Conservation (phyloP, 495 filamentous ascomycete species). For the Hypoxylon lienhwacheense region DNA sequence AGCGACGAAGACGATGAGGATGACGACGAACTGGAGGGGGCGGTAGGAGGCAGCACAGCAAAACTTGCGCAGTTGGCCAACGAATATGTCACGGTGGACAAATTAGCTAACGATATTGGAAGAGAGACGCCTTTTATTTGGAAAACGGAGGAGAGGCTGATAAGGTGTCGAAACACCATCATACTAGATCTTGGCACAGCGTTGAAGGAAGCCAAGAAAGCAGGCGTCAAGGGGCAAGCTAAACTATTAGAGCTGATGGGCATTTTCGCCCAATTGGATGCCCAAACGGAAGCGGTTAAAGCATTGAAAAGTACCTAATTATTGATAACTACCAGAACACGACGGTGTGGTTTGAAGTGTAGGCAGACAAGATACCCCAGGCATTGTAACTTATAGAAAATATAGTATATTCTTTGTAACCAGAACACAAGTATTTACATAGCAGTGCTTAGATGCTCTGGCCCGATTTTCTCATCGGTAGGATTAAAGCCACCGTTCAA, state of each 20-base stretch:
- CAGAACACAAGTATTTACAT: constrained; percentile 50
- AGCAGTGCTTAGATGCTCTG: constrained; percentile 54
- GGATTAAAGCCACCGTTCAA: constrained; percentile 75
- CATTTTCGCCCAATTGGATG: constrained; percentile 77
- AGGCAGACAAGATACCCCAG: constrained; percentile 42
- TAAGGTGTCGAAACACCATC: constrained; percentile 66
- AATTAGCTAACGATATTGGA: constrained; percentile 48
- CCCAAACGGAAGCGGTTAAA: constrained; percentile 73
- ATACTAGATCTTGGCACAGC: constrained; percentile 81
- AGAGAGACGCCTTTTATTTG: constrained; percentile 46
- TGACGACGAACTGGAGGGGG: constrained; percentile 36
- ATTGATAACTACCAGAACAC: background rate
- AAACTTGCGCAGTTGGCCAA: constrained; percentile 49
- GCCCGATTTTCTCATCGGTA: constrained; percentile 55
- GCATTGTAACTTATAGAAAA: constrained; percentile 24
- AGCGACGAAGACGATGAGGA: constrained; percentile 41
- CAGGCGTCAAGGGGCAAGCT: constrained; percentile 55
- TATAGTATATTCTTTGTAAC: constrained; percentile 59
- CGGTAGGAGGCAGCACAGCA: constrained; percentile 43
- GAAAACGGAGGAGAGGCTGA: constrained; percentile 59
- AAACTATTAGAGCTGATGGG: constrained; percentile 69
- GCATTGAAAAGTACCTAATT: constrained; percentile 57
- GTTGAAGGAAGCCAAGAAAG: constrained; percentile 67
- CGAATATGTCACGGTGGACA: constrained; percentile 46
- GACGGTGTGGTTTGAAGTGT: background rate